Evolutionary conservation across 2,329 filamentous ascomycete species (phyloP).

Genomic region (Colletotrichum sp.): DNA sequence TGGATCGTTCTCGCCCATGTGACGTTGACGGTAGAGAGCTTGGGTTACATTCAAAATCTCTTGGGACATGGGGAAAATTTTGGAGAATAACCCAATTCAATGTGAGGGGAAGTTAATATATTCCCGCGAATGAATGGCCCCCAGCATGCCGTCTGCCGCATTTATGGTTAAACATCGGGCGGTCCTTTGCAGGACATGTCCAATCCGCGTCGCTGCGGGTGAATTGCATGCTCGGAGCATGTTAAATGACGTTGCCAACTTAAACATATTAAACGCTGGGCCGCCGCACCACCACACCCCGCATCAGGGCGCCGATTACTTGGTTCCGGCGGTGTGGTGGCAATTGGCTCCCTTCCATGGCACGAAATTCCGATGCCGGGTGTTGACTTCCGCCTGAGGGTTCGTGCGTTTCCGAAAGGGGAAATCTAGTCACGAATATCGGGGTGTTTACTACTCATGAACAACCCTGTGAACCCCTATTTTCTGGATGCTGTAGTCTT

Average conservation of each 20-base stretch:
- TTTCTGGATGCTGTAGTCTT: not conserved
- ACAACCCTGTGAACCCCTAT: not conserved
- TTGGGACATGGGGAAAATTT: conserved; percentile 2
- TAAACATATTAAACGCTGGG: not conserved
- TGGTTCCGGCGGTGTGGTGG: not conserved
- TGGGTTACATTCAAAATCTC: conserved; percentile 11
- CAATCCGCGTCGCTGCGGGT: not conserved
- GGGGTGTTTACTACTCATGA: not conserved
- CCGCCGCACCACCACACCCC: conserved; percentile 5
- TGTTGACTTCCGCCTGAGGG: not conserved
- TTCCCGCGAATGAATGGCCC: not conserved
- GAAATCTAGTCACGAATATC: not conserved
- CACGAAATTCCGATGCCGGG: not conserved
- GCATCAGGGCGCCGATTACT: conserved; percentile 4
- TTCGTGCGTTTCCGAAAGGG: not conserved
- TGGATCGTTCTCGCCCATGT: not conserved
- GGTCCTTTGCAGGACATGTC: not conserved
- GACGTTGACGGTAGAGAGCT: not conserved
- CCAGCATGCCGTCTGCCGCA: not conserved
- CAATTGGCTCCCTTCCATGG: not conserved
- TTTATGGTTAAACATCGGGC: not conserved
- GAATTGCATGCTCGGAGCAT: not conserved
- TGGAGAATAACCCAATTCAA: not conserved
- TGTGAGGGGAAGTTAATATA: not conserved
- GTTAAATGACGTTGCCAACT: conserved; percentile 2